These are phyloP conservation scores for Ogataea populi-albae DNA, from an alignment of 805 yeast species.

Conservation along the genomic window DNA sequence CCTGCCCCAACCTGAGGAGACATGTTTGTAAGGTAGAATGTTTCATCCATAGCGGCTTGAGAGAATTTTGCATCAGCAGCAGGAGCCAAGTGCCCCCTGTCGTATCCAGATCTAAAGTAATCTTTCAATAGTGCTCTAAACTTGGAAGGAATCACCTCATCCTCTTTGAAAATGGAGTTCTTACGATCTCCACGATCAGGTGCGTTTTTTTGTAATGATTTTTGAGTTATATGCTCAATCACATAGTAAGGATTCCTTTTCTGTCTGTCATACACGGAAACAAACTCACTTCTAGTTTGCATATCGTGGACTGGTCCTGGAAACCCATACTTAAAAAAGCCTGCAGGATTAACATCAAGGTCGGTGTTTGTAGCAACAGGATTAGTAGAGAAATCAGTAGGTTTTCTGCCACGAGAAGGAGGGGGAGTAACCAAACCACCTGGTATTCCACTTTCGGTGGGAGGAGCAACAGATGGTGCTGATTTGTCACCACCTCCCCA, in stretches of 20 bases:
- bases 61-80: constrained; percentile 95
- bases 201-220: constrained; percentile 48
- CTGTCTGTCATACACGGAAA: constrained; percentile 82
- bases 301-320: constrained; percentile 95
- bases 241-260: constrained; percentile 84
- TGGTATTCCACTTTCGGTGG: constrained; percentile 17
- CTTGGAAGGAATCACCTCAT: constrained; percentile 69
- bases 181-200: constrained; percentile 65
- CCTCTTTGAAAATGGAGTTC: constrained; percentile 82
- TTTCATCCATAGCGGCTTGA: constrained; percentile 92
- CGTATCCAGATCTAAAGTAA: constrained; percentile 93
- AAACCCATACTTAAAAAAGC: constrained; percentile 85
- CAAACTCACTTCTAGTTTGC: constrained; percentile 67
- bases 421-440: constrained; percentile 11
- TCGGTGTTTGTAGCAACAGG: neutral
- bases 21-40: constrained; percentile 85
- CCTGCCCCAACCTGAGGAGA: constrained; percentile 98
- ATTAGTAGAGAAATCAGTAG: neutral
- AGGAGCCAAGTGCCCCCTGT: constrained; percentile 96
- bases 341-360: constrained; percentile 60
- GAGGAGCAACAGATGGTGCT: constrained; percentile 13
- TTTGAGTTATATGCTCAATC: constrained; percentile 81
- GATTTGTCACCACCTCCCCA: constrained; percentile 27
- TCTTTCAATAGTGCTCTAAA: constrained; percentile 79
- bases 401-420: constrained; percentile 10